Conservation (phyloP, 352 stramenopile genomes). For the Globisporangium carolinianum region DNA sequence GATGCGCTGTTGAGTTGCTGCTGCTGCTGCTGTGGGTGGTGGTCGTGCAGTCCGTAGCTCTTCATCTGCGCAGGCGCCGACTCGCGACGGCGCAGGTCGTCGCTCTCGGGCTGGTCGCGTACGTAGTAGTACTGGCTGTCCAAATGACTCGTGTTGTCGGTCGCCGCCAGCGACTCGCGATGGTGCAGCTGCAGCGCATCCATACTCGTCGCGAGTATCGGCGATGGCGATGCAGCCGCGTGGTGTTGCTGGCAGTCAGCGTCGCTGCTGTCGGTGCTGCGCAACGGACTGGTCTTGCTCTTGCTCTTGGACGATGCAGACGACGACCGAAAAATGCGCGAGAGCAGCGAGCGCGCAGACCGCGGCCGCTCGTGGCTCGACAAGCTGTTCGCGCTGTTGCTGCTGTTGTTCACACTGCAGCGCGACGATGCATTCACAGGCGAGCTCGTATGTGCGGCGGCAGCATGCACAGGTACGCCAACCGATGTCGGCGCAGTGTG, state of each 20-base stretch:
- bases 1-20: constrained; percentile 1
- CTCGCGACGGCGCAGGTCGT: constrained; percentile 3
- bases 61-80: constrained; percentile 1
- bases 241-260: neutral
- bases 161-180: neutral
- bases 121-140: constrained; percentile 5
- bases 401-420: constrained; percentile 7
- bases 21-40: neutral
- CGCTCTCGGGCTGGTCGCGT: neutral
- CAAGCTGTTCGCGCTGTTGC: constrained; percentile 2
- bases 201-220: constrained; percentile 3
- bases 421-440: neutral
- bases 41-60: neutral
- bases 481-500: constrained; percentile 7
- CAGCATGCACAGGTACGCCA: neutral
- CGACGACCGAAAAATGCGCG: constrained; percentile 18
- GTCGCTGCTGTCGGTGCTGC: neutral
- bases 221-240: neutral
- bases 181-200: constrained; percentile 5
- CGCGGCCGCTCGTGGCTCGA: neutral
- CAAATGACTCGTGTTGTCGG: neutral
- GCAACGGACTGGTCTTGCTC: constrained; percentile 1
- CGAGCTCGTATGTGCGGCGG: neutral
- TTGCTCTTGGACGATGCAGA: constrained; percentile 3
- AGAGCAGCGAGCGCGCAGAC: constrained; percentile 15